These are phyloP conservation scores for Cladosporium sphaerospermum DNA, from an alignment of 2,329 filamentous ascomycete genomes.

Conservation along the genomic window DNA sequence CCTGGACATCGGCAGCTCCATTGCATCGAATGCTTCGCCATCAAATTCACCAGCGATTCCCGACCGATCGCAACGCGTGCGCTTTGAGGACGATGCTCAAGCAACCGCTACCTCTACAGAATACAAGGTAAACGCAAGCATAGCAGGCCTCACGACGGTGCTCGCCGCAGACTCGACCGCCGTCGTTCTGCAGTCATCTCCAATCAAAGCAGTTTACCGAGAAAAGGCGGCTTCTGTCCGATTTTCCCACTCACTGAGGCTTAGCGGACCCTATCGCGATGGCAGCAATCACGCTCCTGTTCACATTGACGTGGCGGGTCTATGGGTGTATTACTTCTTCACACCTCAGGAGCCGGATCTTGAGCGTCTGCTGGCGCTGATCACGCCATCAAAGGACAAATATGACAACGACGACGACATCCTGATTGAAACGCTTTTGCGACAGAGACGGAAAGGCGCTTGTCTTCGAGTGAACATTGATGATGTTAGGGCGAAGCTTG, in stretches of 20 bases:
- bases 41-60: constrained; percentile 31
- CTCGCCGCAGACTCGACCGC: constrained; percentile 72
- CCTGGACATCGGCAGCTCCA: constrained; percentile 78
- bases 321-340: constrained; percentile 66
- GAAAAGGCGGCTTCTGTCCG: constrained; percentile 31
- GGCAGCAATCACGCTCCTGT: constrained; percentile 29
- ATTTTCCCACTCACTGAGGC: constrained; percentile 30
- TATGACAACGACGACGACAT: constrained; percentile 90
- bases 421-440: constrained; percentile 81
- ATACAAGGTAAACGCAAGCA: constrained; percentile 65
- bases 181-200: constrained; percentile 51
- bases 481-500: constrained; percentile 56
- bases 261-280: constrained; percentile 63
- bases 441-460: constrained; percentile 79
- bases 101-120: constrained; percentile 25
- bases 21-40: constrained; percentile 63
- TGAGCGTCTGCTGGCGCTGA: constrained; percentile 72
- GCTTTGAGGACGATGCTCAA: constrained; percentile 45
- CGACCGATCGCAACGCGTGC: constrained; percentile 45
- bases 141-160: constrained; percentile 67
- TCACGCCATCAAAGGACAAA: constrained; percentile 86
- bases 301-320: constrained; percentile 60
- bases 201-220: constrained; percentile 72
- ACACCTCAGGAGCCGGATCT: constrained; percentile 74
- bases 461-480: constrained; percentile 67